Evolutionary conservation across 371 early-diverging fungal genomes (phyloP), one percentile per base, ranked within the genome.

Genomic region (Mucor ambiguus): DNA sequence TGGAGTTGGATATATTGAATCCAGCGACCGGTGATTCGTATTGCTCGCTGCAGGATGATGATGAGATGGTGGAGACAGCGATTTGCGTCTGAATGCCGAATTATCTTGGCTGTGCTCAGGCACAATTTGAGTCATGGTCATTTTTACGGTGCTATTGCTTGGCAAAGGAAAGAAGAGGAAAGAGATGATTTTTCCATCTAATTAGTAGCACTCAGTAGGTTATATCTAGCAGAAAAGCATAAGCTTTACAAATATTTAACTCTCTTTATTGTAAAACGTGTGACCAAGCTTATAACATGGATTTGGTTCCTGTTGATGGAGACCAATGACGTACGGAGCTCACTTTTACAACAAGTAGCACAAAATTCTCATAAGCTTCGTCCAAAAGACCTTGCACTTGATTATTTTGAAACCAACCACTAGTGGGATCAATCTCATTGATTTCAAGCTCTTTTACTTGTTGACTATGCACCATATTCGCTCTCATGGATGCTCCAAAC

Each of bases 361-460:
- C 71, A 69, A 81, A 81, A 52, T 77, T 76, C 22, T 70, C 71
- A 56, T 70, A 81, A 1, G 75, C 77, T 55, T 75, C 63, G 54
- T 81, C 71, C 49, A 78, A 32, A 10, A 71, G 28, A 3, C 60
- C 64, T 38, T 74, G 74, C 6, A 72, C 61, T 28, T 70, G 55
- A 26, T 67, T 29, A 44, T 77, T 72, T 43, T 66, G 41, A 55
- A 70, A 69, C 68, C 72, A 71, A 16, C 73, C 74, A 26, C 72
- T 52, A 38, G 67, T 63, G 9, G 14, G 28, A 33, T 70, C 63
- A 1, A 70, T 59, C 2, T 26, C 35, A 16, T 52, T 52, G 16
- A 72, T 68, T 7, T 67, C 66, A 5, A 71, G 41, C 24, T 63
- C 44, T 20, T 61, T 38, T 14, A 60, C 28, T 33, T 48, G 18